phyloP scores from a whole-genome alignment of 2,329 filamentous ascomycete species.

The Colletotrichum salicis region DNA sequence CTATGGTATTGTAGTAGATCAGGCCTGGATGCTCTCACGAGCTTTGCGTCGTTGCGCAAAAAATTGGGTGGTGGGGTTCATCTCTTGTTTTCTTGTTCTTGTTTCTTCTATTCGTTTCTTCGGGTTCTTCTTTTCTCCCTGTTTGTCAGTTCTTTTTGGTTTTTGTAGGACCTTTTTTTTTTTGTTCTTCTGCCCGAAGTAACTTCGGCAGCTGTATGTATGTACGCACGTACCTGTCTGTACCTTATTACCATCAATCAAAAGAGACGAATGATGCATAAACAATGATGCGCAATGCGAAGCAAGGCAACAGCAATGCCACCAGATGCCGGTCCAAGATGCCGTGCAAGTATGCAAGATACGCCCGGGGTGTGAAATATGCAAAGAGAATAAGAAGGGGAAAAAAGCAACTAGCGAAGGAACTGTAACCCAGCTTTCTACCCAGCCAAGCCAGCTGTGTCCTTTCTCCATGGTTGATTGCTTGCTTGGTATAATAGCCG shows the following conservation, averaged over 20 bases:
- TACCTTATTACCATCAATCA: background rate
- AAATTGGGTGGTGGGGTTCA: slow-evolving; percentile 1
- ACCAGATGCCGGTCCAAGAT: background rate
- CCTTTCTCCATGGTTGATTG: background rate
- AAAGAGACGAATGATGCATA: slow-evolving; percentile 17
- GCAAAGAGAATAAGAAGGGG: background rate
- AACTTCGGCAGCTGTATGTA: background rate
- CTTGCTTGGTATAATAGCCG: background rate
- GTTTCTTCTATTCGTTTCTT: slow-evolving; percentile 13
- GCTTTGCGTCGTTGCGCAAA: slow-evolving; percentile 29
- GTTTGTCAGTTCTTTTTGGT: background rate
- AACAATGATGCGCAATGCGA: background rate
- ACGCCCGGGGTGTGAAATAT: background rate
- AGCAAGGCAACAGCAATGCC: background rate
- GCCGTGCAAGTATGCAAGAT: background rate
- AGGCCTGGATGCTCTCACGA: slow-evolving; percentile 39
- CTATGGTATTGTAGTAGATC: slow-evolving; percentile 33
- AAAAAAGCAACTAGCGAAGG: background rate
- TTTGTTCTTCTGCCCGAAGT: background rate
- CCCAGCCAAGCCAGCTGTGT: background rate
- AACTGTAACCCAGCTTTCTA: background rate
- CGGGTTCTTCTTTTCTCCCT: background rate
- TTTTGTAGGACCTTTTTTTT: background rate
- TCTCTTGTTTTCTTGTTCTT: slow-evolving; percentile 11
- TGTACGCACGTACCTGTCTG: slow-evolving; percentile 11